These are phyloP conservation scores for Plasmodium inui DNA, from an alignment of 169 alveolate genomes.

Conservation along the genomic window DNA sequence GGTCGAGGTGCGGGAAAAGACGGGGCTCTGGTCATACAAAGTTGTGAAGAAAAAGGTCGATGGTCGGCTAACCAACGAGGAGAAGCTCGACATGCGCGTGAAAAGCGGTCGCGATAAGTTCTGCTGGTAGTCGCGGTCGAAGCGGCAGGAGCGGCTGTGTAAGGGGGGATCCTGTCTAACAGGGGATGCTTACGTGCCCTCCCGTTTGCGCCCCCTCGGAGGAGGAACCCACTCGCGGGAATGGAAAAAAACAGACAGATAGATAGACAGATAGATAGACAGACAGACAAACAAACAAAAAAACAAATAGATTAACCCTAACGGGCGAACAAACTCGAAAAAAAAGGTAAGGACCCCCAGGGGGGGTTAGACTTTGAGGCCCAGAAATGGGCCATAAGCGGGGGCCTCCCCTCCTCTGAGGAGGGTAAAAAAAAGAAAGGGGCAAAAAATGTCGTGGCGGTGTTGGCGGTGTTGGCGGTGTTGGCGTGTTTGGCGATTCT, in stretches of 20 bases:
- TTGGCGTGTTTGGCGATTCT: no score
- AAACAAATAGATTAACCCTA: neutral
- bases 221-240: neutral
- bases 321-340: neutral
- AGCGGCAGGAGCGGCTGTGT: neutral
- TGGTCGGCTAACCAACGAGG: slow-evolving; percentile 82
- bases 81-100: slow-evolving; percentile 82
- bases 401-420: no score
- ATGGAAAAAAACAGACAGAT: neutral
- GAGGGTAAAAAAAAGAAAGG: no score
- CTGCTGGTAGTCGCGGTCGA: slow-evolving; percentile 77
- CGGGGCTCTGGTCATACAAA: slow-evolving; percentile 86
- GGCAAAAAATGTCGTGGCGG: no score
- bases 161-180: no score
- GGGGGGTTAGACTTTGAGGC: neutral
- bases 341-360: neutral
- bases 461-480: no score
- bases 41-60: slow-evolving; percentile 81
- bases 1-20: slow-evolving; percentile 81
- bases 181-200: neutral
- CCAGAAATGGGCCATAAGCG: neutral
- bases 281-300: no score
- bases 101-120: slow-evolving; percentile 83
- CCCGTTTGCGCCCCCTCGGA: neutral
- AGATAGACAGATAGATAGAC: no score